phyloP scores from a whole-genome alignment of 371 early-diverging fungal genomes.

The Saksenaea oblongispora region DNA sequence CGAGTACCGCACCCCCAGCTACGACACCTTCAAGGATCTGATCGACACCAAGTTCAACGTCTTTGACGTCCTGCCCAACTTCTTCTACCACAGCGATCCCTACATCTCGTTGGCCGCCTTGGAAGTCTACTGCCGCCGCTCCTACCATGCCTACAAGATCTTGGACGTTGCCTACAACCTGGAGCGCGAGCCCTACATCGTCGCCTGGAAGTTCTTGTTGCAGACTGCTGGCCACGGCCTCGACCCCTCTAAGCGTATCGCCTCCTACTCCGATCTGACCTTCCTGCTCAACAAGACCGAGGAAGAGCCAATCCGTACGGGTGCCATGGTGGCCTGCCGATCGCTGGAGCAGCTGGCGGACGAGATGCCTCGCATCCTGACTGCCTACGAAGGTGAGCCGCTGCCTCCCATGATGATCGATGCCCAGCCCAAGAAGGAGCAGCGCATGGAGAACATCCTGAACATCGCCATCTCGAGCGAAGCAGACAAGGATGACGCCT shows the following conservation, averaged over 20 bases:
- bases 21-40: slow-evolving; percentile 84
- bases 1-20: slow-evolving; percentile 76
- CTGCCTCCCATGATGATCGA: slow-evolving; percentile 35
- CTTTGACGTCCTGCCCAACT: slow-evolving; percentile 91
- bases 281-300: slow-evolving; percentile 67
- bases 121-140: slow-evolving; percentile 94
- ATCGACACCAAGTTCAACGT: slow-evolving; percentile 94
- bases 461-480: slow-evolving; percentile 74
- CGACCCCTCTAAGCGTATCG: slow-evolving; percentile 71
- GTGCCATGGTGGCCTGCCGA: slow-evolving; percentile 66
- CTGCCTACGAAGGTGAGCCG: slow-evolving; percentile 54
- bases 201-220: slow-evolving; percentile 83
- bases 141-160: slow-evolving; percentile 95
- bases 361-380: slow-evolving; percentile 54
- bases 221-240: slow-evolving; percentile 50
- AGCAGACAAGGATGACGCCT: slow-evolving; percentile 63
- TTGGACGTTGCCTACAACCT: slow-evolving; percentile 79
- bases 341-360: slow-evolving; percentile 55
- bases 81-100: slow-evolving; percentile 86
- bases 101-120: slow-evolving; percentile 87
- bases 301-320: slow-evolving; percentile 68
- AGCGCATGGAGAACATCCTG: slow-evolving; percentile 73
- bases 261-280: slow-evolving; percentile 71
- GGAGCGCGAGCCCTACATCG: slow-evolving; percentile 67
- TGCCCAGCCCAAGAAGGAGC: slow-evolving; percentile 17